A percentile compares a stretch with the other conserved stretches of the same genome.
These are phyloP conservation scores for Hypericum androsaemum DNA, from an alignment of 345 rosid species.

Conservation along the genomic window DNA sequence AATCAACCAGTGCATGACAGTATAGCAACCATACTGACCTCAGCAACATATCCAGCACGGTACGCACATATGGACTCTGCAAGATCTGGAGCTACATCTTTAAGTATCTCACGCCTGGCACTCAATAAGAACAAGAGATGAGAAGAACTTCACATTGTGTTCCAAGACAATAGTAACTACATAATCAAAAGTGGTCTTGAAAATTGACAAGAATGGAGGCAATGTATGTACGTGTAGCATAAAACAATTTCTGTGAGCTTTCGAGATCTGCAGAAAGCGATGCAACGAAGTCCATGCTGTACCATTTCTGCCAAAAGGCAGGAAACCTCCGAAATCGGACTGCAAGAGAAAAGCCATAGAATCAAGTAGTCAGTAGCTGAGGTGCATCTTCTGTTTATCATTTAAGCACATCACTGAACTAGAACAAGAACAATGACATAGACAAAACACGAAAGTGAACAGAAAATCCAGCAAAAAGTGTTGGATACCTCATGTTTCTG, in stretches of 20 bases:
- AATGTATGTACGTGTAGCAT: constrained; percentile 59
- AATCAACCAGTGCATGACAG: neutral
- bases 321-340: constrained; percentile 69
- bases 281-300: constrained; percentile 94
- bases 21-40: constrained; percentile 33
- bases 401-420: neutral
- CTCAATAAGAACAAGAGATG: constrained; percentile 4
- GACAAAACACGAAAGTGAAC: neutral
- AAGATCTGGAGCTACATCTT: constrained; percentile 62
- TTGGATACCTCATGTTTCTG: constrained; percentile 30
- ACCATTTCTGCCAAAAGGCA: constrained; percentile 87
- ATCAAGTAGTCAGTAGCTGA: constrained; percentile 11
- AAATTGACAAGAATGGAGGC: constrained; percentile 7
- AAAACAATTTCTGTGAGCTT: constrained; percentile 87
- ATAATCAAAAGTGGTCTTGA: neutral
- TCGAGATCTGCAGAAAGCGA: constrained; percentile 85
- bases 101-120: constrained; percentile 72
- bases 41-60: constrained; percentile 83
- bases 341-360: constrained; percentile 24
- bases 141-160: constrained; percentile 11
- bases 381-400: neutral
- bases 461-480: neutral
- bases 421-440: neutral
- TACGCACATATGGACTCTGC: constrained; percentile 62
- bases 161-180: neutral